Conservation (phyloP, 305 asterid genomes). For the Fraxinus xanthoxyloides region DNA sequence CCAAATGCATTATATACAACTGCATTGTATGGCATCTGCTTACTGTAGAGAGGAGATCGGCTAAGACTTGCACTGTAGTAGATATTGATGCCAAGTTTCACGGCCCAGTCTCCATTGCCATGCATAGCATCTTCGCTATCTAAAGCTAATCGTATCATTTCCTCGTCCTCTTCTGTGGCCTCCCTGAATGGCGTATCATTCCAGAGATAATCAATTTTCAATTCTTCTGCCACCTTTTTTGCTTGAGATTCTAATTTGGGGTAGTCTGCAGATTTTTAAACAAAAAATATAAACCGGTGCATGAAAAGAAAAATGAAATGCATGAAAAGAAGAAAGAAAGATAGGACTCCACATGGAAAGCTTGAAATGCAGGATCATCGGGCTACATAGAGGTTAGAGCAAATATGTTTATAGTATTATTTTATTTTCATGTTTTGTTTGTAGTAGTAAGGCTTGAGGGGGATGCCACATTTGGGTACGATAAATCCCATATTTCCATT, state of each 20-base stretch:
- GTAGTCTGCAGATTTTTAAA: conserved; percentile 59
- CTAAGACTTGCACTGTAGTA: conserved; percentile 90
- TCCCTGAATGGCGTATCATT: conserved; percentile 55
- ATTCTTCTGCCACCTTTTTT: conserved; percentile 67
- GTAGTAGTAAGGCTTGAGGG: not conserved
- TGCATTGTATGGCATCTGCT: conserved; percentile 90
- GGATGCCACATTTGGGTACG: not conserved
- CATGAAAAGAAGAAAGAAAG: not conserved
- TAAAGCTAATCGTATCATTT: conserved; percentile 62
- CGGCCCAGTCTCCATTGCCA: conserved; percentile 97
- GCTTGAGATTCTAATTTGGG: conserved; percentile 78
- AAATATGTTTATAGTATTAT: not conserved
- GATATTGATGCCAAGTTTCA: conserved; percentile 87
- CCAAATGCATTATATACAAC: conserved; percentile 80
- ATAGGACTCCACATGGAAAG: not conserved
- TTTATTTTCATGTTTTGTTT: not conserved
- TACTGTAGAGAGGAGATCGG: conserved; percentile 88
- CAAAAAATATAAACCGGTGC: not conserved
- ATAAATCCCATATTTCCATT: not conserved
- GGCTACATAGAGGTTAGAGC: not conserved
- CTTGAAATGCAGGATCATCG: not conserved
- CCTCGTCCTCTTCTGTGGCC: conserved; percentile 66
- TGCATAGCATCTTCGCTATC: conserved; percentile 78
- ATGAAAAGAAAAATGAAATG: not conserved
- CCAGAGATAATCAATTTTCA: conserved; percentile 55